A percentile compares a stretch with the other conserved stretches of the same genome.
Conservation (phyloP, 495 filamentous ascomycete genomes). For the Bombardia bombarda region DNA sequence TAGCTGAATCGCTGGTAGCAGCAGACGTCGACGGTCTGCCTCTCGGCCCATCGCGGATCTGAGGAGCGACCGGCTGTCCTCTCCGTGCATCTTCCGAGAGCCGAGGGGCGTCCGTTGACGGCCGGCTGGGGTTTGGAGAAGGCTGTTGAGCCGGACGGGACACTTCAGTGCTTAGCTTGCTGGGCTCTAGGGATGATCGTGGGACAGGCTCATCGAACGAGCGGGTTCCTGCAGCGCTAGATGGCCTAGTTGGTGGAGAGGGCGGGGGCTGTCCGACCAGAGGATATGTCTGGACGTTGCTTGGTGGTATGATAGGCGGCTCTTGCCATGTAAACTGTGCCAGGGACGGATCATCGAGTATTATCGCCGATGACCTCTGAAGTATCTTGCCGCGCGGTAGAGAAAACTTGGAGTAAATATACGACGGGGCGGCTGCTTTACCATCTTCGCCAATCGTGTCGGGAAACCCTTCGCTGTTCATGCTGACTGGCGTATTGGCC, state of each 20-base stretch:
- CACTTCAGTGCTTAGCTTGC: constrained; percentile 37
- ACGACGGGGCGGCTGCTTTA: constrained; percentile 52
- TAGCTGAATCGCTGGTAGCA: constrained; percentile 57
- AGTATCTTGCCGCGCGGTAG: constrained; percentile 74
- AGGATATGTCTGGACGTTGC: constrained; percentile 28
- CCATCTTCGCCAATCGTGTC: constrained; percentile 33
- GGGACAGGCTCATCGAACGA: constrained; percentile 29
- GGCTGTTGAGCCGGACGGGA: constrained; percentile 21
- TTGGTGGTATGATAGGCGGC: constrained; percentile 36
- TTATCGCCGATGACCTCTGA: constrained; percentile 57
- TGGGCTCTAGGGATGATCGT: constrained; percentile 34
- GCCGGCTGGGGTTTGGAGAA: constrained; percentile 37
- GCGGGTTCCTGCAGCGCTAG: constrained; percentile 37
- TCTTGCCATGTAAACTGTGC: constrained; percentile 56
- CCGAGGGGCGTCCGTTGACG: constrained; percentile 31
- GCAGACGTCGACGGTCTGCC: constrained; percentile 40
- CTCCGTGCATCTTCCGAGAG: constrained; percentile 27
- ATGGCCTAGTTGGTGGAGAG: constrained; percentile 44
- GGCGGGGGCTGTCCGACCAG: constrained; percentile 40
- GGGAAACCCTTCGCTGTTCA: constrained; percentile 51
- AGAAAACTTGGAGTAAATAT: constrained; percentile 75
- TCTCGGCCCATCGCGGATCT: constrained; percentile 23
- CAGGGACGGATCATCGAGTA: constrained; percentile 49
- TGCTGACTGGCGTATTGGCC: constrained; percentile 55
- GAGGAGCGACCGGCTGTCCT: constrained; percentile 31